A percentile compares a stretch with the other conserved stretches of the same genome.
Conservation (phyloP, 1,139 yeast species). For the Debaryomyces udenii region DNA sequence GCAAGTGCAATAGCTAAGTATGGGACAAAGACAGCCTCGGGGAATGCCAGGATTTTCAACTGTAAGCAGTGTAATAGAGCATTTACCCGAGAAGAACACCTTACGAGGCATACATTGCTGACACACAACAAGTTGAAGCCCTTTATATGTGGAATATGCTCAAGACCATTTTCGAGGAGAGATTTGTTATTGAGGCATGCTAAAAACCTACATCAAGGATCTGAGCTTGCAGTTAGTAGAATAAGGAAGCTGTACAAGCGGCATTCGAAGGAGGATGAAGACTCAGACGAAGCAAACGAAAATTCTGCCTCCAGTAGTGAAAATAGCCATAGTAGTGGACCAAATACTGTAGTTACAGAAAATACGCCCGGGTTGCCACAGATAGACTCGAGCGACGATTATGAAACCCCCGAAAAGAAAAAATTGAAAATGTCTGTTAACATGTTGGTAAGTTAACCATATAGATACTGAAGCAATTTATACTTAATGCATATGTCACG, state of each 20-base stretch:
- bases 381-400: conserved; percentile 15
- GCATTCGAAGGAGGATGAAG: conserved; percentile 17
- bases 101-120: conserved; percentile 47
- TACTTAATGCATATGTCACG: conserved; percentile 8
- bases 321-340: background rate
- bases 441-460: conserved; percentile 43
- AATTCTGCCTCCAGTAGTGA: conserved; percentile 3
- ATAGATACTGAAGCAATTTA: background rate
- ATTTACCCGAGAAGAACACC: conserved; percentile 52
- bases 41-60: conserved; percentile 47
- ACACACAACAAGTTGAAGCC: conserved; percentile 54
- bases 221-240: conserved; percentile 49
- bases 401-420: conserved; percentile 36
- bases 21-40: conserved; percentile 50
- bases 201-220: conserved; percentile 85
- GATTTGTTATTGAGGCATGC: conserved; percentile 92
- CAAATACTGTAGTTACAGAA: background rate
- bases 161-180: conserved; percentile 89
- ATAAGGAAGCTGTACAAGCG: conserved; percentile 43
- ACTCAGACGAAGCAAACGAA: conserved; percentile 9
- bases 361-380: conserved; percentile 1
- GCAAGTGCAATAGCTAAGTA: conserved; percentile 21
- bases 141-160: conserved; percentile 88
- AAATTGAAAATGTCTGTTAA: conserved; percentile 49
- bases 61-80: conserved; percentile 50